Evolutionary conservation across 495 filamentous ascomycete species (phyloP), one percentile per base, ranked within the genome.

Genomic region (Hypoxylon intermedium): DNA sequence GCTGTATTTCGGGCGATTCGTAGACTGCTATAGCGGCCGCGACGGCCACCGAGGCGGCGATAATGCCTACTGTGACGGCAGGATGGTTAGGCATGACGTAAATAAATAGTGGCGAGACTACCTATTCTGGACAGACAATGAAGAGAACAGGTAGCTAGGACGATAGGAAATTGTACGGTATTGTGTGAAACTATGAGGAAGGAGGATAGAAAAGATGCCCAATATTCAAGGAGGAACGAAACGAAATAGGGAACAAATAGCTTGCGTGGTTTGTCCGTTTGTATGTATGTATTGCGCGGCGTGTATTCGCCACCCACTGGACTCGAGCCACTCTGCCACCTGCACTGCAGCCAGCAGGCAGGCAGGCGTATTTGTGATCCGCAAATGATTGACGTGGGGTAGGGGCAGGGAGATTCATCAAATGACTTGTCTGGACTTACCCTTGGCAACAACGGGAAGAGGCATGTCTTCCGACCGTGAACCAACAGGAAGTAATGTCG

Each of bases 21-120:
- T 96, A 96, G 51, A 93, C 80, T 31, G 91, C 91, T 49, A 94
- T 85, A 5, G 90, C 90, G 36, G 90, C 90, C 54, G 90, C 90
- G 21, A 91, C 85, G 28, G 91, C 82, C 18, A 92, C 84, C 34
- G 87, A 84, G 11, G 90, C 81, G 58, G 85, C 88, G 65, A 94
- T 84, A 12, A 94, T 87, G 70, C 91, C 83, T 65, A 87, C 91
- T 93, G 78, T 72, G 48, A 76, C 68, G 38, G 63, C 68, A 63
- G 75, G 67, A 43, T 80, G 77, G 70, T 82, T 82, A 78, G 74
- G 74, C 72, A 75, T 75, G 50, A 45, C 72, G 28, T 23, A 33
- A 46, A 52, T 40, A 52, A 46, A 52, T 40, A 52, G n/a, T 18
- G n/a, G 31, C n/a, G n/a, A 12, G 23, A 34, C 16, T 23, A 26